Evolutionary conservation across 305 asterid genomes (phyloP).

Genomic region (Fraxinus dipetala): DNA sequence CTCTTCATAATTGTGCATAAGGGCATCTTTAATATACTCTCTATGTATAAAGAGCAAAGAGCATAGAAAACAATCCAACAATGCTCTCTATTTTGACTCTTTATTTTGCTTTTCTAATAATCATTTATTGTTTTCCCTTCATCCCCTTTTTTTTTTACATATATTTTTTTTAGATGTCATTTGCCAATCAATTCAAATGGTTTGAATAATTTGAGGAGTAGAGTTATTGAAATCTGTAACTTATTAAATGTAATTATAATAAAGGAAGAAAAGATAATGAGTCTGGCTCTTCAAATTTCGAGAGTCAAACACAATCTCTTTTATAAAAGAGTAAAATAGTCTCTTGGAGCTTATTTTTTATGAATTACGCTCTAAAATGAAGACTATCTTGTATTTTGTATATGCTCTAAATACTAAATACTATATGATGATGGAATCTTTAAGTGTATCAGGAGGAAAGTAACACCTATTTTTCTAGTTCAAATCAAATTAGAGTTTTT

Average conservation of each 20-base stretch:
- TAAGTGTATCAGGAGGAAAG: slow-evolving; percentile 23
- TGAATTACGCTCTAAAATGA: neutral
- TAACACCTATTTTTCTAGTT: slow-evolving; percentile 4
- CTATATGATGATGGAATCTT: slow-evolving; percentile 9
- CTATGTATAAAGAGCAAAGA: neutral
- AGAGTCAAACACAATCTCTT: neutral
- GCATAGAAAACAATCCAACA: neutral
- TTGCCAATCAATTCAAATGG: neutral
- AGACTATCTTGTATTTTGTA: neutral
- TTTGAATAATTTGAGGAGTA: neutral
- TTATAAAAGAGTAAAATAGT: neutral
- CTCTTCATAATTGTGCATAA: slow-evolving; percentile 5
- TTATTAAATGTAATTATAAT: neutral
- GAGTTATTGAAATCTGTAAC: neutral
- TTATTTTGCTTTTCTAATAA: neutral
- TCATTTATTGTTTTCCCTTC: neutral
- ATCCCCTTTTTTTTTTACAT: neutral
- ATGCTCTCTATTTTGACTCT: neutral
- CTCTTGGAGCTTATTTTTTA: neutral
- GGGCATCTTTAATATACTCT: neutral
- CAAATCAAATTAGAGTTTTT: slow-evolving; percentile 10
- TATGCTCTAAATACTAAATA: neutral
- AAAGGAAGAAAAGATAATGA: neutral
- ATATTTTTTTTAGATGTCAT: neutral
- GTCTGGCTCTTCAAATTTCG: neutral